These are phyloP conservation scores for Suhomyces pyralidae DNA, from an alignment of 805 yeast genomes.

Conservation along the genomic window DNA sequence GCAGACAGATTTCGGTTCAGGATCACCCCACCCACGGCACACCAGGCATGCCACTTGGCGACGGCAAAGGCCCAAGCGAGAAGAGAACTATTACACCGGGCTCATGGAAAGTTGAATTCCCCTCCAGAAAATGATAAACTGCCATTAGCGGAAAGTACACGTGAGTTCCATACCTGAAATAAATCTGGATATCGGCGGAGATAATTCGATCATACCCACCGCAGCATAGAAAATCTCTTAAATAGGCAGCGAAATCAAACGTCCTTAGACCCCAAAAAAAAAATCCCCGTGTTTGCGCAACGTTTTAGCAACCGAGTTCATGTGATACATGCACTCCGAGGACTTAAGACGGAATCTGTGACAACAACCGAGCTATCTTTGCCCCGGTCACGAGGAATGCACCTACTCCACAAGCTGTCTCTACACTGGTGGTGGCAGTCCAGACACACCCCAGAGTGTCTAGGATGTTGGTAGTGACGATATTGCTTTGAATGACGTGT, in stretches of 20 bases:
- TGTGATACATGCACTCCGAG: neutral
- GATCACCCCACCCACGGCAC: neutral
- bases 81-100: conserved; percentile 16
- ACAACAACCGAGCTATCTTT: neutral
- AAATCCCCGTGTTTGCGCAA: neutral
- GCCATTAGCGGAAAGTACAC: neutral
- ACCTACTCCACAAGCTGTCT: neutral
- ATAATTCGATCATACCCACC: neutral
- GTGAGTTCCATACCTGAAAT: neutral
- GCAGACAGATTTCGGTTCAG: neutral
- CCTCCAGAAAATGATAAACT: neutral
- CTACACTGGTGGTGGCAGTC: neutral
- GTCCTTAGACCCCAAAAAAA: neutral
- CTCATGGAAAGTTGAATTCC: conserved; percentile 9
- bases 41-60: neutral
- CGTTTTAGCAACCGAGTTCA: neutral
- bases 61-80: neutral
- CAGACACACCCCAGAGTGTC: neutral
- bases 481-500: neutral
- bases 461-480: neutral
- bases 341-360: neutral
- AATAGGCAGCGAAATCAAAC: neutral
- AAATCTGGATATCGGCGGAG: neutral
- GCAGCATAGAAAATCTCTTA: neutral
- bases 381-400: neutral